Conservation (phyloP, 495 filamentous ascomycete species). For the Lasiosphaeris hirsuta region DNA sequence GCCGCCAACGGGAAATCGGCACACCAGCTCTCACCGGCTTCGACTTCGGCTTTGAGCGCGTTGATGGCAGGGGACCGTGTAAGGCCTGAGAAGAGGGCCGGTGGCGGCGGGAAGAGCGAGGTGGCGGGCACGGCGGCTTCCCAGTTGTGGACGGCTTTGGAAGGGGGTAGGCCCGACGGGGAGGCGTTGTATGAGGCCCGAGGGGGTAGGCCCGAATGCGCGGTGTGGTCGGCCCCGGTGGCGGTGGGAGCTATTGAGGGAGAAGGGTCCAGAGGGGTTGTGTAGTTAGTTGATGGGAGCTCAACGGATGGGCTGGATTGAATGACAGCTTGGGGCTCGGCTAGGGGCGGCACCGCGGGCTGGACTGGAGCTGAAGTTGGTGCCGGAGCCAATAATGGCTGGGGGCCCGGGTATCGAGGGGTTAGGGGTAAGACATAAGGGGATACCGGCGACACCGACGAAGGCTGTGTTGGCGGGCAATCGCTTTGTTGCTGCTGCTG, state of each 20-base stretch:
- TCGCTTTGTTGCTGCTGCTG: too few relatives aligned
- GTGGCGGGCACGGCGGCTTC: slow-evolving; percentile 73
- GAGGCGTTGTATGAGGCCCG: slow-evolving; percentile 28
- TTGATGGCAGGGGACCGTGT: slow-evolving; percentile 69
- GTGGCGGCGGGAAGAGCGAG: slow-evolving; percentile 77
- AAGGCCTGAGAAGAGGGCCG: slow-evolving; percentile 59
- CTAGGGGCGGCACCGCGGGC: not conserved
- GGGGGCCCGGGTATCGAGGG: slow-evolving; percentile 17
- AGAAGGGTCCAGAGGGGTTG: too few relatives aligned
- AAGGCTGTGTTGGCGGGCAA: not conserved
- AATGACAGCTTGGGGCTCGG: slow-evolving; percentile 7
- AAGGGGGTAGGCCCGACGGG: slow-evolving; percentile 49
- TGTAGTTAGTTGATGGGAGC: not conserved
- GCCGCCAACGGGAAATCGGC: slow-evolving; percentile 56
- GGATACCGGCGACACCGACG: slow-evolving; percentile 2
- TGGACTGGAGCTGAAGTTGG: slow-evolving; percentile 28
- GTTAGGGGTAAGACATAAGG: slow-evolving; percentile 4
- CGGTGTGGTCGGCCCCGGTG: slow-evolving; percentile 20
- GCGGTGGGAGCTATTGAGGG: too few relatives aligned
- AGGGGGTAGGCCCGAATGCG: slow-evolving; percentile 38
- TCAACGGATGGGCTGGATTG: slow-evolving; percentile 4
- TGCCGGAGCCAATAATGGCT: too few relatives aligned
- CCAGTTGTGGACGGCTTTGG: slow-evolving; percentile 70
- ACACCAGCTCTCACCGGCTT: slow-evolving; percentile 73
- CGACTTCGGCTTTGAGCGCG: slow-evolving; percentile 63